Evolutionary conservation across 352 stramenopile genomes (phyloP), one percentile per base, ranked within the genome.

Genomic region (Phytophthora constricta): DNA sequence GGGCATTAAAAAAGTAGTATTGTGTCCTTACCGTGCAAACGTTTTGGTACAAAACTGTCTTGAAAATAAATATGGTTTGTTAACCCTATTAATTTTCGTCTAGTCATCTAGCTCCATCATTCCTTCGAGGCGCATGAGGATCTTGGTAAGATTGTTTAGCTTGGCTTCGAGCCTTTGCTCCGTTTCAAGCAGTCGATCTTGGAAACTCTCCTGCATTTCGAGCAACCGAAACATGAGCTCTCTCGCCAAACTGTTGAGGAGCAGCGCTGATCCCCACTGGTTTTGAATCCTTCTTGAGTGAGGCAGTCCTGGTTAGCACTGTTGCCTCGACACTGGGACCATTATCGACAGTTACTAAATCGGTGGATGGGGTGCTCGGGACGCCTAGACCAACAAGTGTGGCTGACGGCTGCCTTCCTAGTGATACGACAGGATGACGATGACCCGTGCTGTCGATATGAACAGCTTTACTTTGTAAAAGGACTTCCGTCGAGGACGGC

Each of bases 111-210:
- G 52, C 51, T 92, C 77, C 46, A 92, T 83, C 58, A 86, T 70
- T 0, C 66, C 60, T 58, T 93, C 83, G 2, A 93, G 68, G 11
- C 80, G 77, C 39, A 89, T 65, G 27, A 93, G 61, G 43, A 91
- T 87, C 64, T 90, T 92, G 42, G 77, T 87, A 14, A 93, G 61
- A 47, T 85, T 79, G 57, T 87, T 74, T 4, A 93, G 53, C 58
- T 92, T 92, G 3, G 75, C 63, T 46, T 93, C 85, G n/a, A 92
- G 68, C 5, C 83, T 77, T 28, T 83, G 70, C 58, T 93, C 85
- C 1, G 82, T 89, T 53, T 90, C 83, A 22, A 80, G 19, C 47
- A 93, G 55, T 1, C 76, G 77, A 3, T 81, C 74, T 28, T 93
- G 80, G n/a, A 82, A 84, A 5, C 62, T 76, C 16, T 79, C 77